Evolutionary conservation across 1,284 basidiomycete species (phyloP).

Genomic region (Irpex rosettiformis): DNA sequence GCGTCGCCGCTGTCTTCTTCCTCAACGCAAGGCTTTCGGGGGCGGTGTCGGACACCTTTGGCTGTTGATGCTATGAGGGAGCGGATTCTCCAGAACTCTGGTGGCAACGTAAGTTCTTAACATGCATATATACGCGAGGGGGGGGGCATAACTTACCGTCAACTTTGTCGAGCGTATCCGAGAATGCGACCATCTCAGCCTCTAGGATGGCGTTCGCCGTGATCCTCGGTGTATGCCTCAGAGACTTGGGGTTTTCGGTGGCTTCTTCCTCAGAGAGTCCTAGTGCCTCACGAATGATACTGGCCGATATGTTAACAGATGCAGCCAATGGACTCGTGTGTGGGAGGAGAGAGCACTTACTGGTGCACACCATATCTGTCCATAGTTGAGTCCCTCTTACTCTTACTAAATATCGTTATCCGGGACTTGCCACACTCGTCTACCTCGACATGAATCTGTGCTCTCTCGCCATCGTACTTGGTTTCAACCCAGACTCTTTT

Average conservation of each 20-base stretch:
- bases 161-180: slow-evolving; percentile 46
- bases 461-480: slow-evolving; percentile 89
- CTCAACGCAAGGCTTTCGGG: neutral
- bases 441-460: slow-evolving; percentile 79
- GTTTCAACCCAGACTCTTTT: slow-evolving; percentile 75
- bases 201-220: slow-evolving; percentile 67
- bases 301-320: too few relatives aligned
- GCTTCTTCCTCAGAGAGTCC: slow-evolving; percentile 32
- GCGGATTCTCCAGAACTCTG: slow-evolving; percentile 73
- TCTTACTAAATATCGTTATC: slow-evolving; percentile 84
- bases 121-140: neutral
- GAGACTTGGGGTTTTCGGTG: neutral
- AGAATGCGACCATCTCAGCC: slow-evolving; percentile 85
- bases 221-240: slow-evolving; percentile 23
- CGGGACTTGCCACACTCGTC: slow-evolving; percentile 32
- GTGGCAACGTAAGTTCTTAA: neutral
- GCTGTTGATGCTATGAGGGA: slow-evolving; percentile 56
- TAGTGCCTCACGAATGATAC: slow-evolving; percentile 63
- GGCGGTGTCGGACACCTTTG: slow-evolving; percentile 36
- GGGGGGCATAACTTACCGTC: slow-evolving; percentile 45
- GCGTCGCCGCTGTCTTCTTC: neutral
- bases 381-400: slow-evolving; percentile 71
- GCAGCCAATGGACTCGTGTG: too few relatives aligned
- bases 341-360: slow-evolving; percentile 38
- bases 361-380: slow-evolving; percentile 69